These are phyloP conservation scores for Ziziphus jujuba DNA, from an alignment of 306 rosid species.

Conservation along the genomic window DNA sequence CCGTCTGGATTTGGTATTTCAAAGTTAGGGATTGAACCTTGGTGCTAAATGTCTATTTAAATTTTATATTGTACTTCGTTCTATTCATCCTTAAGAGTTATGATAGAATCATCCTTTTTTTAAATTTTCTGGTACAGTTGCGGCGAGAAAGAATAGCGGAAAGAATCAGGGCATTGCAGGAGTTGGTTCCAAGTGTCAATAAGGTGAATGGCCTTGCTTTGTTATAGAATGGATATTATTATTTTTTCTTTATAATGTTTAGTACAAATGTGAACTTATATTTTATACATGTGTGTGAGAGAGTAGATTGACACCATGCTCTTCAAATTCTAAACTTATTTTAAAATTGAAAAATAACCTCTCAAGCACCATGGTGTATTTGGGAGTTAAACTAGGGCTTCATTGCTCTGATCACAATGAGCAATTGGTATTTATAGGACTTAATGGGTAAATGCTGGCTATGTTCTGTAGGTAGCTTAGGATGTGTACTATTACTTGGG, in stretches of 20 bases:
- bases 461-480: too few species aligned
- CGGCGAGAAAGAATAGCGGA: conserved; percentile 98
- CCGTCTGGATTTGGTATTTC: conserved; percentile 13
- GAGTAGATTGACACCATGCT: too few species aligned
- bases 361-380: too few species aligned
- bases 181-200: conserved; percentile 92
- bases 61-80: background rate
- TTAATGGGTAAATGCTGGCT: too few species aligned
- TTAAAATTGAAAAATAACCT: too few species aligned
- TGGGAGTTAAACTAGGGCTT: too few species aligned
- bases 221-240: background rate
- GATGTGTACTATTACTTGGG: too few species aligned
- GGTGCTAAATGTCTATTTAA: background rate
- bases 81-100: background rate
- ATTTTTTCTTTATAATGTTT: background rate
- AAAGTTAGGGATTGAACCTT: conserved; percentile 5
- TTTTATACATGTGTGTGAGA: too few species aligned
- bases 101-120: conserved; percentile 2
- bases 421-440: too few species aligned
- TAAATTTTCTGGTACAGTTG: conserved; percentile 50
- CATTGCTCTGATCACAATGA: too few species aligned
- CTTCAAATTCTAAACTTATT: too few species aligned
- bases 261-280: background rate
- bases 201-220: conserved; percentile 49
- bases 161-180: conserved; percentile 96